Percentiles rank a stretch among this genome's conserved stretches.
Conservation (phyloP, 208 protist species). For the Trypanosoma theileri region DNA sequence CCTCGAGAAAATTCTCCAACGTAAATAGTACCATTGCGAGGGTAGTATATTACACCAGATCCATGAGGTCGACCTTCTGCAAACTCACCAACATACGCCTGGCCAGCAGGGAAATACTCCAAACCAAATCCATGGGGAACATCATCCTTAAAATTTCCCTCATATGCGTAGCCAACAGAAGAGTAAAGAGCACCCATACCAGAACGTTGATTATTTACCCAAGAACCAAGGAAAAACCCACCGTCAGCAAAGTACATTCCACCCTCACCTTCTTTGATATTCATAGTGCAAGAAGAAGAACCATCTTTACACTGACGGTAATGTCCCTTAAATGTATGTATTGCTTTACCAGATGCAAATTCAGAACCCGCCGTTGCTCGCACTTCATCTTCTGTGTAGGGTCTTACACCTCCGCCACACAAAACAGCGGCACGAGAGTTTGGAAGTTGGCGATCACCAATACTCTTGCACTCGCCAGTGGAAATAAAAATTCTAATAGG, state of each 20-base stretch:
- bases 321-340: conserved; percentile 20
- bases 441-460: not conserved
- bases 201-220: conserved; percentile 24
- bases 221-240: conserved; percentile 24
- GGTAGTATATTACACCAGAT: conserved; percentile 29
- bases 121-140: conserved; percentile 20
- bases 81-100: conserved; percentile 28
- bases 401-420: conserved; percentile 4
- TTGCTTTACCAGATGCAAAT: conserved; percentile 15
- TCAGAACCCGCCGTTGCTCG: conserved; percentile 3
- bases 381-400: conserved; percentile 21
- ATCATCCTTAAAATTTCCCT: conserved; percentile 29
- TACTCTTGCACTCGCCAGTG: not conserved
- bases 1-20: conserved; percentile 30
- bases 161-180: conserved; percentile 27
- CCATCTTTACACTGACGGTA: not conserved
- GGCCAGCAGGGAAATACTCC: conserved; percentile 17
- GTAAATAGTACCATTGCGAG: conserved; percentile 23
- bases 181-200: conserved; percentile 21
- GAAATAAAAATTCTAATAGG: conserved; percentile 11
- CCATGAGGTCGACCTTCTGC: conserved; percentile 19
- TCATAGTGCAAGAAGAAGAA: not conserved
- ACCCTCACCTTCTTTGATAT: conserved; percentile 26
- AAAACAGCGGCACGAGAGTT: not conserved
- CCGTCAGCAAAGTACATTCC: conserved; percentile 26